These are phyloP conservation scores for Leishmania arabica DNA, from an alignment of 208 protist species.

Conservation along the genomic window DNA sequence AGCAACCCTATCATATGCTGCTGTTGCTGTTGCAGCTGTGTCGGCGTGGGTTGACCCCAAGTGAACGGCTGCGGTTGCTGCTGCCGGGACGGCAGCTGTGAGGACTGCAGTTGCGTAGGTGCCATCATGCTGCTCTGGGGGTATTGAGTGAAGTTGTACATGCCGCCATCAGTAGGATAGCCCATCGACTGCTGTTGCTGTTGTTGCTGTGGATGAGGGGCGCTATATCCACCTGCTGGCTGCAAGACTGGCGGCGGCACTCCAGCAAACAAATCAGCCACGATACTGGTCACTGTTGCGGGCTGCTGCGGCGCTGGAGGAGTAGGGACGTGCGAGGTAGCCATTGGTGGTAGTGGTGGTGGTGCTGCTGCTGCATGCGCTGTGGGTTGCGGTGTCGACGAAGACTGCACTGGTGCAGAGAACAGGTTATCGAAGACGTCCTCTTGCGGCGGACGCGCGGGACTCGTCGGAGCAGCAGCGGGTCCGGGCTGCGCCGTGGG, in stretches of 20 bases:
- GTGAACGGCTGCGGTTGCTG: conserved; percentile 14
- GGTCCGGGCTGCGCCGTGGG: background rate
- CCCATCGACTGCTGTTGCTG: conserved; percentile 2
- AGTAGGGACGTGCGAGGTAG: background rate
- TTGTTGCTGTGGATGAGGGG: conserved; percentile 5
- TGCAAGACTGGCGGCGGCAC: conserved; percentile 5
- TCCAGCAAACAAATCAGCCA: conserved; percentile 35
- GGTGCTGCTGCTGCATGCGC: background rate
- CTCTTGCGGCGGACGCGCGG: conserved; percentile 13
- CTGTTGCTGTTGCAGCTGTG: conserved; percentile 10
- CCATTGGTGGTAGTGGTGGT: background rate
- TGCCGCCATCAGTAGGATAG: background rate
- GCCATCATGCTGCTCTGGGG: background rate
- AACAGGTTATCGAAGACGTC: conserved; percentile 63
- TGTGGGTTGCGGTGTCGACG: conserved; percentile 10
- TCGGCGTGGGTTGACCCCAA: background rate
- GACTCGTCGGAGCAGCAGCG: conserved; percentile 6
- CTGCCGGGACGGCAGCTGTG: conserved; percentile 6
- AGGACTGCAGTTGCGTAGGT: background rate
- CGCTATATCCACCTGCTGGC: background rate
- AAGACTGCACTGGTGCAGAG: conserved; percentile 31
- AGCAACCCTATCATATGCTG: background rate
- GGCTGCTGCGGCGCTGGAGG: conserved; percentile 2
- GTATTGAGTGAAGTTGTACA: background rate
- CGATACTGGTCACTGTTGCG: conserved; percentile 17